phyloP scores from a whole-genome alignment of 139 green algal genomes.

The Chlorella sp. region DNA sequence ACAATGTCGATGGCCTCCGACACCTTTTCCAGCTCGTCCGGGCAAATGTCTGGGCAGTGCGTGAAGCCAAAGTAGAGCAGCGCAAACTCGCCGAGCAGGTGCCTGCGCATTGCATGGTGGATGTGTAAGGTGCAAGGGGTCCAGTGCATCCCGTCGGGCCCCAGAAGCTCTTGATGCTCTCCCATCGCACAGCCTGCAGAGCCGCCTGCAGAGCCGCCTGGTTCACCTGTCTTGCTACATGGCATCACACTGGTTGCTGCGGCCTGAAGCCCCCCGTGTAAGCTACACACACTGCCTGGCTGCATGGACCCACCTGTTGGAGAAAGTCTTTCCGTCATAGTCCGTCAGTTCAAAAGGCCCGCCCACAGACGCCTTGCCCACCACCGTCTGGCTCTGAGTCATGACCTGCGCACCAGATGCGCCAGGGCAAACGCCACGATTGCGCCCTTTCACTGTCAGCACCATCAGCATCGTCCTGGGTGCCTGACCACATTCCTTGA shows the following conservation, averaged over 20 bases:
- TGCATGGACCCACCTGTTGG: no score
- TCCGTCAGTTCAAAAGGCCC: slow-evolving; percentile 86
- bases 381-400: slow-evolving; percentile 42
- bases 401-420: slow-evolving; percentile 16
- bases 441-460: no score
- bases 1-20: slow-evolving; percentile 57
- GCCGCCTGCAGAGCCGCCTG: no score
- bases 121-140: background rate
- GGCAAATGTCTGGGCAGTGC: slow-evolving; percentile 96
- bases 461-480: background rate
- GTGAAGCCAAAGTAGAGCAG: slow-evolving; percentile 99
- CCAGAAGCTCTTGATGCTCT: no score
- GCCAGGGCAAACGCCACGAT: background rate
- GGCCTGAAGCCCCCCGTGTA: no score
- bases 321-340: slow-evolving; percentile 70
- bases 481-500: background rate
- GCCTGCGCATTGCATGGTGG: background rate
- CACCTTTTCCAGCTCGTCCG: slow-evolving; percentile 97
- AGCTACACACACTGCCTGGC: no score
- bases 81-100: slow-evolving; percentile 81
- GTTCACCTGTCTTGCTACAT: no score
- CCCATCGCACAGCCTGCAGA: no score
- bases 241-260: no score
- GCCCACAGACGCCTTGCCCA: slow-evolving; percentile 80
- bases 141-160: no score